These are phyloP conservation scores for Haplosporangium sp. DNA, from an alignment of 371 early-diverging fungal genomes.

Conservation along the genomic window DNA sequence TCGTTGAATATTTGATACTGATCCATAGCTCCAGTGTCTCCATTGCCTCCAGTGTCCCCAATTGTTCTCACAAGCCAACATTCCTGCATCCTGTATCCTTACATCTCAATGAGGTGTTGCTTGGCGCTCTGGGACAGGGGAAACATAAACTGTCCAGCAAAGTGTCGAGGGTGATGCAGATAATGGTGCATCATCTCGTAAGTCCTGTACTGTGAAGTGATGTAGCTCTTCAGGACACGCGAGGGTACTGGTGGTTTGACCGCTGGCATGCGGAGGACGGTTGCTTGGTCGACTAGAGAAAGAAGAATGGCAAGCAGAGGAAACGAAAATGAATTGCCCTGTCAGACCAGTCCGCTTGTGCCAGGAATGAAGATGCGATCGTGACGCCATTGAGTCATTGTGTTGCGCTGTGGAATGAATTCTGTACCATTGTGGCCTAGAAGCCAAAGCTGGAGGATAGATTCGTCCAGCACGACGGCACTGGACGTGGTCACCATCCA, in stretches of 20 bases:
- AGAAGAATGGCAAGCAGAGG: too few relatives aligned
- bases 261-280: conserved; percentile 30
- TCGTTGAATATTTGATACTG: too few relatives aligned
- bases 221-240: conserved; percentile 53
- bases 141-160: conserved; percentile 56
- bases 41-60: too few relatives aligned
- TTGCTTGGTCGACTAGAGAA: conserved; percentile 47
- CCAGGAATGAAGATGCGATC: background rate
- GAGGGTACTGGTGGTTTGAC: conserved; percentile 40
- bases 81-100: conserved; percentile 11
- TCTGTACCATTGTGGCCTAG: conserved; percentile 48
- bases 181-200: conserved; percentile 58
- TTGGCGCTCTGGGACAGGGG: conserved; percentile 53
- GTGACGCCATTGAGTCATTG: background rate
- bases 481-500: conserved; percentile 56
- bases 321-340: background rate
- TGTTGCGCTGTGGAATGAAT: background rate
- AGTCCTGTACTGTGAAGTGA: conserved; percentile 54
- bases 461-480: conserved; percentile 55
- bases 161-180: conserved; percentile 56
- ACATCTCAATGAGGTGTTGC: conserved; percentile 53
- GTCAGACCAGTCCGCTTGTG: background rate
- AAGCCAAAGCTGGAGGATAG: conserved; percentile 51
- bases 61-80: too few relatives aligned
- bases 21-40: background rate